phyloP scores from a whole-genome alignment of 805 yeast genomes.

The Lipomyces yamanashiensis region DNA sequence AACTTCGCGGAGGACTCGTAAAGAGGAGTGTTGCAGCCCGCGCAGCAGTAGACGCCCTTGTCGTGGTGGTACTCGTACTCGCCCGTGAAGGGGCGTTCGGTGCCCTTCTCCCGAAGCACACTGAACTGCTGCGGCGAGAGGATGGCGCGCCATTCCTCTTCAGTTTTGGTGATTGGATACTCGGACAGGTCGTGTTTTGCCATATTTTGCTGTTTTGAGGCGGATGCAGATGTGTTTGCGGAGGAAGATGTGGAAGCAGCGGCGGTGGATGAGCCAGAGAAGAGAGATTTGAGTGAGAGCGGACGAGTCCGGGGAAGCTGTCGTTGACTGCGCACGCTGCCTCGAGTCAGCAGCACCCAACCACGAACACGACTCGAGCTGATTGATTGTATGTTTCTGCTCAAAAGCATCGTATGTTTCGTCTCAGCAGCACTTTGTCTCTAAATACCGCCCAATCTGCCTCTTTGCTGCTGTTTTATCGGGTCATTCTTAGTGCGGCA shows the following conservation, averaged over 20 bases:
- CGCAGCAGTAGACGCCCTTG: conserved; percentile 78
- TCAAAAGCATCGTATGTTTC: too few relatives aligned
- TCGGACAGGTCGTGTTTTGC: conserved; percentile 10
- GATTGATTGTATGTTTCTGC: too few relatives aligned
- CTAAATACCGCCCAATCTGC: too few relatives aligned
- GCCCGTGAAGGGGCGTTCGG: conserved; percentile 71
- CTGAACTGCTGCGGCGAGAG: conserved; percentile 77
- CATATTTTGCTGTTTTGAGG: not conserved
- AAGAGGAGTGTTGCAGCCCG: conserved; percentile 79
- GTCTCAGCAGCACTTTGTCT: too few relatives aligned
- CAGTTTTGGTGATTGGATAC: conserved; percentile 26
- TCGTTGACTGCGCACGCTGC: too few relatives aligned
- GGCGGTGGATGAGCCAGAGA: conserved; percentile 1
- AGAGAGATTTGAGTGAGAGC: not conserved
- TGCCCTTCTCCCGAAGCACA: conserved; percentile 74
- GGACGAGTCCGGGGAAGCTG: not conserved
- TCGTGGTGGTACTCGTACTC: conserved; percentile 54
- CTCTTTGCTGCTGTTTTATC: too few relatives aligned
- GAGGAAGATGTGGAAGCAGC: not conserved
- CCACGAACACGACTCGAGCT: too few relatives aligned
- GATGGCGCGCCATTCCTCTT: conserved; percentile 78
- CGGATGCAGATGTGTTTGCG: not conserved
- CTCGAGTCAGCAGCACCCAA: too few relatives aligned
- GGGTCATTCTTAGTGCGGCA: too few relatives aligned
- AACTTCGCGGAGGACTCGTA: conserved; percentile 83